Percentiles rank a stretch among this genome's conserved stretches.
phyloP scores from a whole-genome alignment of 352 stramenopile genomes.

The Pythium dissimile region DNA sequence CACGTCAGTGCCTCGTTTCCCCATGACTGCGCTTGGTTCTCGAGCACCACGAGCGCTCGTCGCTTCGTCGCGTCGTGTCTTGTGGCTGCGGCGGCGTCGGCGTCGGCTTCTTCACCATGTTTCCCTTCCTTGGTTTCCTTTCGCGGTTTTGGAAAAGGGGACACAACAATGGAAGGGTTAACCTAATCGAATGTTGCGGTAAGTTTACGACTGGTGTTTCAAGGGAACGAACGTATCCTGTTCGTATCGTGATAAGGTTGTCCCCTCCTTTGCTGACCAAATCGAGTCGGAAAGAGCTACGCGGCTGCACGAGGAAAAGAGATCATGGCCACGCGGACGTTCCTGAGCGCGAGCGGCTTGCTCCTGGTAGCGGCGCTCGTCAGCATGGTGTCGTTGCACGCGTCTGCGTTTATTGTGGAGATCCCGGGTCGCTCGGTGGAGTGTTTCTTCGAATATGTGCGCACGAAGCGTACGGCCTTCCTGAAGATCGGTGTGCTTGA shows the following conservation, averaged over 20 bases:
- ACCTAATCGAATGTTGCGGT: too few species aligned
- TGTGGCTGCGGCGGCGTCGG: too few species aligned
- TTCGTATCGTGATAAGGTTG: neutral
- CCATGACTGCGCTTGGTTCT: too few species aligned
- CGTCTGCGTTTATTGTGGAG: slow-evolving; percentile 51
- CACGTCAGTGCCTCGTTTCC: too few species aligned
- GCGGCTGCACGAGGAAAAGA: neutral
- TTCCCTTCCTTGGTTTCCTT: too few species aligned
- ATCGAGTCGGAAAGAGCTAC: slow-evolving; percentile 9
- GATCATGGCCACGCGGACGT: slow-evolving; percentile 9
- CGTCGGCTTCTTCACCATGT: too few species aligned
- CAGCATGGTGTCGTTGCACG: slow-evolving; percentile 20
- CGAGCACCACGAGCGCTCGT: too few species aligned
- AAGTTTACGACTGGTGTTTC: neutral
- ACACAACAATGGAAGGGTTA: too few species aligned
- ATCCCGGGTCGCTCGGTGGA: slow-evolving; percentile 49
- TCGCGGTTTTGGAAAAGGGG: too few species aligned
- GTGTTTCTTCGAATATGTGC: slow-evolving; percentile 85
- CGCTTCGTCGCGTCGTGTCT: too few species aligned
- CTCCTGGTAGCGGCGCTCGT: slow-evolving; percentile 23
- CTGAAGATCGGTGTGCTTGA: slow-evolving; percentile 78
- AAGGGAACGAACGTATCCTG: too few species aligned
- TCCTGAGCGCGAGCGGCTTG: slow-evolving; percentile 7
- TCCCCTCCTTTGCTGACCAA: neutral
- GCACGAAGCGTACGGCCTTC: slow-evolving; percentile 82